Conservation (phyloP, 139 green algal species). For the Chlamydomonas sphaeroides region DNA sequence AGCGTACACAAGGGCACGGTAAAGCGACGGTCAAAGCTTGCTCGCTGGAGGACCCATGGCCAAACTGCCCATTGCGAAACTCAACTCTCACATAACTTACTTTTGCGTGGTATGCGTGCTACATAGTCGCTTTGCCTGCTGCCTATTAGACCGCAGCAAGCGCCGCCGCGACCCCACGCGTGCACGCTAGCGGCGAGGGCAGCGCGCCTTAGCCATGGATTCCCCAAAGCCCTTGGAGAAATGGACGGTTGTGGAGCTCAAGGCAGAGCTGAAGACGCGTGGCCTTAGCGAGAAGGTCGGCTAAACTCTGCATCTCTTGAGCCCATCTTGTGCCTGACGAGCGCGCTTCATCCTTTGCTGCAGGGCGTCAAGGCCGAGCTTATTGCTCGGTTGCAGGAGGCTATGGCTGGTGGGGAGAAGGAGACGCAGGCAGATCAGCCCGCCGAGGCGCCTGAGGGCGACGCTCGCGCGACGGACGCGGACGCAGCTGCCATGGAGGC, state of each 20-base stretch:
- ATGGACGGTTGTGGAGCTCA: constrained; percentile 50
- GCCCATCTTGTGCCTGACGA: background rate
- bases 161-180: no score
- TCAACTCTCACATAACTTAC: no score
- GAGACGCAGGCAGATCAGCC: no score
- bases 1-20: no score
- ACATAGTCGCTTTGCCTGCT: no score
- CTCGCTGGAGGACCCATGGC: no score
- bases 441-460: no score
- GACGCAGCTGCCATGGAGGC: background rate
- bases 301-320: constrained; percentile 23
- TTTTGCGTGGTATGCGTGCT: no score
- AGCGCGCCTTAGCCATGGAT: constrained; percentile 9
- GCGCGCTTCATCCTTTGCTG: background rate
- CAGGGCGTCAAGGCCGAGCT: constrained; percentile 50
- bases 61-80: no score
- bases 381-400: constrained; percentile 34
- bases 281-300: constrained; percentile 36
- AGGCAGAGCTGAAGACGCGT: constrained; percentile 58
- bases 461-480: background rate
- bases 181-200: no score
- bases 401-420: background rate
- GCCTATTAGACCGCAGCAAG: no score
- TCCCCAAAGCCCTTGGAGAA: constrained; percentile 24
- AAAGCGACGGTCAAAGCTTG: no score